A percentile compares a stretch with the other conserved stretches of the same genome.
phyloP scores from a whole-genome alignment of 140 eudicot genomes.

The Cichorium intybus region DNA sequence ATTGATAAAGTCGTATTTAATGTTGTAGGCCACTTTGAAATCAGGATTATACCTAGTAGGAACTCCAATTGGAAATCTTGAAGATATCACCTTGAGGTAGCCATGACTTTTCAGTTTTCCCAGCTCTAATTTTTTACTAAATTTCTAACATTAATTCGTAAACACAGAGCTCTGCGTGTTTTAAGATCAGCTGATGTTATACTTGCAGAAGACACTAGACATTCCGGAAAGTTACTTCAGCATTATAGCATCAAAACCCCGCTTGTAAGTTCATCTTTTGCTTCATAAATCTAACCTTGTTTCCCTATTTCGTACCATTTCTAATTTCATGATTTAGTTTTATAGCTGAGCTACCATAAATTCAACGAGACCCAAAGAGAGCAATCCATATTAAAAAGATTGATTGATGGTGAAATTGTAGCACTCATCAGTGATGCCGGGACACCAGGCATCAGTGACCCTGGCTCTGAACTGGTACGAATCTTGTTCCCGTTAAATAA shows the following conservation, averaged over 20 bases:
- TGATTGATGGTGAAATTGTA: constrained; percentile 68
- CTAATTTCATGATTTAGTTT: constrained; percentile 51
- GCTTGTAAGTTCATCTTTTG: constrained; percentile 45
- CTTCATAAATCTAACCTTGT: neutral
- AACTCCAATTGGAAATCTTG: constrained; percentile 95
- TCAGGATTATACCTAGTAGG: constrained; percentile 88
- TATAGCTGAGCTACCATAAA: constrained; percentile 90
- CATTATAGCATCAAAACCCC: constrained; percentile 78
- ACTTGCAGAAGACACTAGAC: constrained; percentile 93
- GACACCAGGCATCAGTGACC: constrained; percentile 94
- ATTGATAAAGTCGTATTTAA: constrained; percentile 4
- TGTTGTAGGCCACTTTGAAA: constrained; percentile 61
- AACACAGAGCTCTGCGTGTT: constrained; percentile 73
- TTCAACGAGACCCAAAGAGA: constrained; percentile 84
- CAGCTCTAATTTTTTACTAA: neutral
- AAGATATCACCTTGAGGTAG: constrained; percentile 82
- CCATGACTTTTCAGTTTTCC: neutral
- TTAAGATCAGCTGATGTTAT: constrained; percentile 83
- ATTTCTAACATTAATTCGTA: neutral
- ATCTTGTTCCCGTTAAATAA: neutral
- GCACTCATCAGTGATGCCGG: constrained; percentile 97
- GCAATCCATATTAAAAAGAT: constrained; percentile 57
- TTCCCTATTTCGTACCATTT: neutral
- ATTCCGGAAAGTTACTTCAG: constrained; percentile 86
- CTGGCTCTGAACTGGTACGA: constrained; percentile 75